phyloP scores from a whole-genome alignment of 225 moss, liverwort and hornwort genomes.

The Pleurozium schreberi region DNA sequence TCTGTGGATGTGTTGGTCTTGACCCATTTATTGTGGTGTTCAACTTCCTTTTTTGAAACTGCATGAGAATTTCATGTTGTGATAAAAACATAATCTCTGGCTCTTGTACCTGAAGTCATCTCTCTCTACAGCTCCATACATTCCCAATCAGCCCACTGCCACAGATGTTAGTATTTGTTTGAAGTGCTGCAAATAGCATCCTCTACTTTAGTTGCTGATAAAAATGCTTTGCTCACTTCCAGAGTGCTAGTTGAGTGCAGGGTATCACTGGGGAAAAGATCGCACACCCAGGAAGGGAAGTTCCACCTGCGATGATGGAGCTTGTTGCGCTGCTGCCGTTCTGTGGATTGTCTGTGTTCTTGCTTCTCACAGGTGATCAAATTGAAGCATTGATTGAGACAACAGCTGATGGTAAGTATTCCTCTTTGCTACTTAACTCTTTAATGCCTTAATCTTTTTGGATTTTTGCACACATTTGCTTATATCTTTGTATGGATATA shows the following conservation, averaged over 20 bases:
- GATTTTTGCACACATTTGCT: not conserved
- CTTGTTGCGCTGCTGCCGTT: constrained; percentile 53
- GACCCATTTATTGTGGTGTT: not conserved
- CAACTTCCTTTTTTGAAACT: not conserved
- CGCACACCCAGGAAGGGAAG: constrained; percentile 7
- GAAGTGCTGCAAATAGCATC: not conserved
- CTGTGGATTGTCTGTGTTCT: constrained; percentile 35
- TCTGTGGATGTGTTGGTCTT: not conserved
- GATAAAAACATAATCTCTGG: not conserved
- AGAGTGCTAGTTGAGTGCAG: constrained; percentile 7
- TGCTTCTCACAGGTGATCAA: constrained; percentile 44
- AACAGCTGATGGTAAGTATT: constrained; percentile 39
- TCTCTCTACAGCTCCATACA: not conserved
- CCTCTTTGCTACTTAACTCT: not conserved
- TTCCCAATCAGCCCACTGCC: not conserved
- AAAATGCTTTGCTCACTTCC: not conserved
- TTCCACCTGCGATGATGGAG: constrained; percentile 21
- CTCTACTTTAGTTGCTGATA: not conserved
- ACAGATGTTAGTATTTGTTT: not conserved
- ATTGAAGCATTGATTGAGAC: constrained; percentile 37
- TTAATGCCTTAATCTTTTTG: not conserved
- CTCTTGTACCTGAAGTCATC: not conserved
- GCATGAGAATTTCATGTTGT: not conserved
- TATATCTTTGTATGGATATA: not conserved
- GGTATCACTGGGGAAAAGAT: constrained; percentile 31